Percentiles rank a stretch among this genome's conserved stretches.
Conservation (phyloP, 2,329 filamentous ascomycete genomes). For the Sarocladium strictum region DNA sequence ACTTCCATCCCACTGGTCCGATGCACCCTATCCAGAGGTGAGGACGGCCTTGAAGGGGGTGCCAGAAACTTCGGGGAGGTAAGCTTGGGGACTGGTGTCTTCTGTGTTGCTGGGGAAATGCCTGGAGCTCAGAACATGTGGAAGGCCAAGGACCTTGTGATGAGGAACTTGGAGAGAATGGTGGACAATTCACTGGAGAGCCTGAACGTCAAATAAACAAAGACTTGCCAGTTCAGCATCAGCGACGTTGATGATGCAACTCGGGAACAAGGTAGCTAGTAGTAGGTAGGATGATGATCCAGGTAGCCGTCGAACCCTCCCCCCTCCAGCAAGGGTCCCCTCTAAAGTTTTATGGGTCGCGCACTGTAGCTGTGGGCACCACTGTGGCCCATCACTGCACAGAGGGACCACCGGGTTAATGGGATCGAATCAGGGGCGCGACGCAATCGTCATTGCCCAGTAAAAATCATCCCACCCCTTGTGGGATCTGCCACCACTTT, state of each 20-base stretch:
- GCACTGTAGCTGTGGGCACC: too few species aligned
- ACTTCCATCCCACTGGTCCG: slow-evolving; percentile 39
- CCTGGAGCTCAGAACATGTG: background rate
- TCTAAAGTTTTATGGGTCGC: background rate
- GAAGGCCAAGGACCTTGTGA: background rate
- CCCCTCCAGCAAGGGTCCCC: too few species aligned
- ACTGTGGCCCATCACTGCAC: too few species aligned
- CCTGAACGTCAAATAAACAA: background rate
- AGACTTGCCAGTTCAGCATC: too few species aligned
- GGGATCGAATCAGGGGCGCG: background rate
- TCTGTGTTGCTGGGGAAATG: background rate
- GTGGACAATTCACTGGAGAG: background rate
- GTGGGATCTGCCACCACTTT: background rate
- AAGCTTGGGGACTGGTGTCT: slow-evolving; percentile 1
- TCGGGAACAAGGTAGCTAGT: too few species aligned
- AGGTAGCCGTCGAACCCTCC: too few species aligned
- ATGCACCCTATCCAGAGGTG: background rate
- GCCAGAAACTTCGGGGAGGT: background rate
- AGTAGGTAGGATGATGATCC: too few species aligned
- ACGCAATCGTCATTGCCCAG: background rate
- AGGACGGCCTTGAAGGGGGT: background rate
- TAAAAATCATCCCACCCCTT: slow-evolving; percentile 1
- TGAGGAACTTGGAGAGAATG: slow-evolving; percentile 2
- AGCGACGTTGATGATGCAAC: too few species aligned
- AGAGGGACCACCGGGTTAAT: background rate